Base-by-base conservation (phyloP, 441 rosid species). In the Pelargonium citronellum region DNA sequence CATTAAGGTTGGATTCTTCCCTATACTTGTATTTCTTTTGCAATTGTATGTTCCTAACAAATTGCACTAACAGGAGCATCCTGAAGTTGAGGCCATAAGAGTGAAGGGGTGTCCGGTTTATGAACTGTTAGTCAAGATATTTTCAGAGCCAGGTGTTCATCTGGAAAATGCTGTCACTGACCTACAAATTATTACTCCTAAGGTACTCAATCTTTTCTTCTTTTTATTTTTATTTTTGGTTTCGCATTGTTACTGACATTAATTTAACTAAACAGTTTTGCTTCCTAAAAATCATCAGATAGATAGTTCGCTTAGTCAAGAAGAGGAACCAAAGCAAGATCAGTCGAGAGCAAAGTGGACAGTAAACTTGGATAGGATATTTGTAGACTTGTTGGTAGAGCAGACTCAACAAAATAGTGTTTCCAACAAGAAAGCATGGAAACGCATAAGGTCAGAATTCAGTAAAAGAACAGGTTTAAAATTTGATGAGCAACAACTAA, bases 1-100 rank as follows among this genome's bases (percentile, higher is more conserved):
- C 64, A 57, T 83, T 1, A 75, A 79, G 88, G 91, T 86, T 15
- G 19, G 60, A 7, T 19, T 53, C 20, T 53, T 53, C 60, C 60
- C 7, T 15, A 53, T 6, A 15, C 60, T 53, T 15, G 60, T 19
- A 53, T 53, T 53, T 15, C 60, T 51, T 51, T 51, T 51, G 58
- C 60, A 53, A 8, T n/a, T 53, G 17, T 15, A 53, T 53, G 22
- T 53, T 53, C 17, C 60, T 53, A 53, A 53, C 17, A 53, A 15
- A n/a, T 15, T 53, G 20, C 60, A 53, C 60, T 53, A 5, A 53
- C 60, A 53, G 60, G 60, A 53, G 20, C 60, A 53, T 53, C 60
- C 60, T 15, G 60, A 53, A 4, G 20, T 16, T 53, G 60, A 53
- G 60, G 60, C 60, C 60, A 53, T 53, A 53, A 53, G 60, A 53